Base-by-base conservation (phyloP, 2,329 filamentous ascomycete genomes). In the Bipolaris bicolor region DNA sequence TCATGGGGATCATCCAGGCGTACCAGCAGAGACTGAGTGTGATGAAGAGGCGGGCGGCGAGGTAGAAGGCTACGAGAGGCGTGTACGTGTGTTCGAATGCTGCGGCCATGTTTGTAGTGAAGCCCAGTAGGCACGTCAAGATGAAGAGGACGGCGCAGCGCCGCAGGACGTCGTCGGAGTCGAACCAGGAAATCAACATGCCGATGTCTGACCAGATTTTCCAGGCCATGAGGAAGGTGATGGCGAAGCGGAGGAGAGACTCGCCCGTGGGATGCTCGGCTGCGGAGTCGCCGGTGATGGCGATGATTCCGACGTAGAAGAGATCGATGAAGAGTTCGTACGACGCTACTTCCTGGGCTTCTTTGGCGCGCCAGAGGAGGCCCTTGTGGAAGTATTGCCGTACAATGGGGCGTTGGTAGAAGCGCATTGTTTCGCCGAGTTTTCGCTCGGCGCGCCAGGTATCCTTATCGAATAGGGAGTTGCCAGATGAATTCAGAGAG, bases 311-410 rank as follows among this genome's bases (percentile, higher is more conserved):
- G 22, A 87, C 85, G 58, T 87, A 88, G 36, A 88, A 79, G 34
- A 88, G 77, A 65, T 88, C 87, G 11, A 88, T 81, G 64, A 88
- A 88, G 1, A 89, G 80, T 70, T 89, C 87, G 65, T 88, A 88
- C 15, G 80, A 82, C 62, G 84, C 84, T 5, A 88, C 85, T 71
- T 88, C 82, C n/a, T 86, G 84, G 18, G 79, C 76, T 49, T 83
- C 82, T 7, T 80, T 81, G 1, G 85, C 83, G 48, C 87, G 79
- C 86, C 86, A 89, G 7, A 89, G 73, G 11, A 89, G 78, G 0
- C 86, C 86, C 57, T 85, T 84, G 68, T 89, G 86, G 65, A 88
- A 88, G 74, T 88, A 88, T 75, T 89, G 87, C 56, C 86, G 80
- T 3, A 89, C 79, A 6, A 84, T 81, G 0, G 87, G 86, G 60